Evolutionary conservation across 345 rosid genomes (phyloP), one percentile per base, ranked within the genome.

Genomic region (Jatropha curcas): DNA sequence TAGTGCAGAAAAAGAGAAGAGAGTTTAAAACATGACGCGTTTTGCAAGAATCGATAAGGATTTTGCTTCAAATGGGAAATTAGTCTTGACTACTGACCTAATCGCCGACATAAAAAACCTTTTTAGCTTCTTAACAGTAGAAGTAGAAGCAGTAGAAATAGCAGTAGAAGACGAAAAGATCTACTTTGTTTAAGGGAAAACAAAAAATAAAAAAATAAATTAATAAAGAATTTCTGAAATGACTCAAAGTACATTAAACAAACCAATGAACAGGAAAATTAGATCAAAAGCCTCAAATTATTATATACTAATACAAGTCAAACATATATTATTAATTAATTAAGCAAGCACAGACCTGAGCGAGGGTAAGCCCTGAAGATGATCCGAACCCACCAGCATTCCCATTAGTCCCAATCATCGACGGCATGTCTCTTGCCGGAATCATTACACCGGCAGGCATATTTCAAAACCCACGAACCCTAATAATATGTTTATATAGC

Each of bases 381-480:
- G 95, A 85, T 78, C 80, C 88, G 39, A 85, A 81, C 34, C 84
- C 90, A 71, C 75, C 75, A 57, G 67, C 71, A 73, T 27, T 77
- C 19, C 86, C 81, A 76, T 81, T 81, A 52, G 79, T 57, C 37
- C 81, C 82, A 22, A 81, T 81, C 85, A 85, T 43, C 1, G 88
- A 74, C 8, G 91, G 78, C 87, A 80, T 79, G 75, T 85, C 83
- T 83, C 87, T 86, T 0, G 83, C 84, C 72, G 91, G 91, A 82
- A 86, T 83, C 89, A 85, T 82, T 27, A 79, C 76, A 65, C 90
- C 92, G 72, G 88, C 88, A 43, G 85, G 84, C 90, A 90, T 85
- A 72, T 73, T 61, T 79, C 76, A 61, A 60, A 27, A 71, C 67
- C 79, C 67, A 59, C 37, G 70, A 82, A 67, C 75, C 82, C 85